phyloP scores from a whole-genome alignment of 257 asterid species.

The Scutellaria galericulata region DNA sequence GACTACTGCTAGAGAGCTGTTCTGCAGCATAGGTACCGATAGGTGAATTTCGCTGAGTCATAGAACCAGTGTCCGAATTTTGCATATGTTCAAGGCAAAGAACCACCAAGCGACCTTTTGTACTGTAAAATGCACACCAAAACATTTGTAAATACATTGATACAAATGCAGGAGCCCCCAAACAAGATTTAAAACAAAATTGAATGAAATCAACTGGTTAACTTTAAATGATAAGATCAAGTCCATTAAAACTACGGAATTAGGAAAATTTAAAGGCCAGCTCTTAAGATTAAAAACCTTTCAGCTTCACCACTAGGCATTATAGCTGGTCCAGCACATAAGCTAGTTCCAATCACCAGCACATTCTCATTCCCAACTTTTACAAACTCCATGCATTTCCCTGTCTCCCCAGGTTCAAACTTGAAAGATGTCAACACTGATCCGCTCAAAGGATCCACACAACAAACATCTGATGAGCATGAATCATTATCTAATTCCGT shows the following conservation, averaged over 20 bases:
- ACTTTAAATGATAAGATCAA: constrained; percentile 29
- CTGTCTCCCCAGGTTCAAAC: constrained; percentile 91
- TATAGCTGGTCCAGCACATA: constrained; percentile 86
- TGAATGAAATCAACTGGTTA: constrained; percentile 19
- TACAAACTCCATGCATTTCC: constrained; percentile 95
- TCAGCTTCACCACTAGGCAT: constrained; percentile 99
- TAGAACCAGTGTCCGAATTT: constrained; percentile 72
- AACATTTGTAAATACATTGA: constrained; percentile 28
- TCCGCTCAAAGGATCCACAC: constrained; percentile 93
- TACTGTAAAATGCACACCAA: constrained; percentile 54
- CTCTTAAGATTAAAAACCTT: constrained; percentile 52
- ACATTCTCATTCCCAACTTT: constrained; percentile 78
- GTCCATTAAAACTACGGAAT: constrained; percentile 4
- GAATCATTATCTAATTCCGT: constrained; percentile 76
- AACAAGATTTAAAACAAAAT: constrained; percentile 20
- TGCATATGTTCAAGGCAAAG: constrained; percentile 76
- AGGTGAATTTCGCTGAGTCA: constrained; percentile 67
- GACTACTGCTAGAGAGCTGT: constrained; percentile 72
- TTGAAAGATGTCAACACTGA: constrained; percentile 73
- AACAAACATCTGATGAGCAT: constrained; percentile 86
- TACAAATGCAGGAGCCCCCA: constrained; percentile 29
- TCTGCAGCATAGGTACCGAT: constrained; percentile 59
- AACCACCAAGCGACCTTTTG: constrained; percentile 88
- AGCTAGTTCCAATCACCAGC: constrained; percentile 92
- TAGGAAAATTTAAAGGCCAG: constrained; percentile 3